Evolutionary conservation across 345 rosid species (phyloP), one percentile per base, ranked within the genome.

Genomic region (Pistacia atlantica): DNA sequence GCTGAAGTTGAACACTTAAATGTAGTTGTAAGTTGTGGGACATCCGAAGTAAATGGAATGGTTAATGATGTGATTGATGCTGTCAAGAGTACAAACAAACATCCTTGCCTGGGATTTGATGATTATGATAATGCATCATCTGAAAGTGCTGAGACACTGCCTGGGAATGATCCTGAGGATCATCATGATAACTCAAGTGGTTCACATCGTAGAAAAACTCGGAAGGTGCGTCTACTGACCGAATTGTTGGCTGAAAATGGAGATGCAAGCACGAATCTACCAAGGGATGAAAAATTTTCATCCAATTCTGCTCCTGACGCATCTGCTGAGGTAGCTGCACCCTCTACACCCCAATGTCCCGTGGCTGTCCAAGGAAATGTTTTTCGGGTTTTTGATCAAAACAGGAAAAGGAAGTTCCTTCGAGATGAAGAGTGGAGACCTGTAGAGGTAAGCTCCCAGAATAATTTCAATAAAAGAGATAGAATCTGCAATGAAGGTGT

Each of bases 141-240:
- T 56, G 95, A 90, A 80, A 90, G 89, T 83, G 80, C 81, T 20
- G 88, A 87, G 71, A 75, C 63, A 60, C 67, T 83, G 84, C 71
- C 42, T 64, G 83, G 79, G 55, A 72, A 75, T 65, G 69, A 65
- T 51, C 73, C 75, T 46, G 73, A 64, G 52, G 78, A 72, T 75
- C 64, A 64, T 77, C 71, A 70, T 65, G 86, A 80, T 78, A 79
- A 74, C 57, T 77, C 79, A n/a, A 69, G 81, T 67, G 81, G 90
- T 74, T 70, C 74, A 77, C 91, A 80, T 79, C 91, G 90, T 18
- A 90, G 86, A 67, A 92, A 86, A 90, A 54, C 85, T 66, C 87
- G 88, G 58, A 96, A 92, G 82, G 79, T 90, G 74, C 92, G 95
- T 74, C 83, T 86, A 76, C 83, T 96, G 49, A 89, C 91, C n/a